These are phyloP conservation scores for Panicum miliaceum DNA, from an alignment of 176 grass and related monocot species.

Conservation along the genomic window DNA sequence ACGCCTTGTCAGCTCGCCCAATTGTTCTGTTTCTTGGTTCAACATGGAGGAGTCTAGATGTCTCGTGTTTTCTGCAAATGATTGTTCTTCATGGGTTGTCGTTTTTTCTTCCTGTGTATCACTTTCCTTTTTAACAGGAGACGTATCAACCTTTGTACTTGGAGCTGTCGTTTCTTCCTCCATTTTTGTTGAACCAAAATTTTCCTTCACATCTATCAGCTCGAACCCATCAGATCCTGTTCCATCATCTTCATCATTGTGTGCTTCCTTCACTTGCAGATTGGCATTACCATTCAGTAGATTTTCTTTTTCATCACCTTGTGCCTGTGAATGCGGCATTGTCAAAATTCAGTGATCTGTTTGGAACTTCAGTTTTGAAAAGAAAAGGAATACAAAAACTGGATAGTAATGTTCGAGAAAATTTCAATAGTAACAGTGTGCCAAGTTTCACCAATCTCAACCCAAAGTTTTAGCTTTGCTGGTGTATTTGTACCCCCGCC, in stretches of 20 bases:
- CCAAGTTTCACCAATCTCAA: no score
- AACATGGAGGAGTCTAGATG: conserved; percentile 48
- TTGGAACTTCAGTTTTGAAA: conserved; percentile 7
- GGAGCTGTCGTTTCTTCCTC: conserved; percentile 42
- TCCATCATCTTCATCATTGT: conserved; percentile 71
- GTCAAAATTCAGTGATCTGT: conserved; percentile 26
- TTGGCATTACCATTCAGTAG: conserved; percentile 50
- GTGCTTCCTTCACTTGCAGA: conserved; percentile 47
- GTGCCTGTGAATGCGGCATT: conserved; percentile 50
- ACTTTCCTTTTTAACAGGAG: conserved; percentile 30
- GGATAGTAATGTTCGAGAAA: neutral
- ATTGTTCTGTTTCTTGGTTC: conserved; percentile 52
- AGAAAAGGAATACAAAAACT: neutral
- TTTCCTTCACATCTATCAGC: conserved; percentile 61
- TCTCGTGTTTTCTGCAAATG: conserved; percentile 26
- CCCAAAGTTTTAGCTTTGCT: neutral
- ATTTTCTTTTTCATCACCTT: conserved; percentile 49
- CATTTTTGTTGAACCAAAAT: conserved; percentile 36
- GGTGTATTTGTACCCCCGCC: neutral
- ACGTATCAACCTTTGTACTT: neutral
- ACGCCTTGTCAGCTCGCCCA: conserved; percentile 57
- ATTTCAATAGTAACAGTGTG: neutral
- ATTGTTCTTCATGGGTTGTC: conserved; percentile 48
- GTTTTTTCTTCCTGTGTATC: conserved; percentile 39
- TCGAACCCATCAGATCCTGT: conserved; percentile 77